phyloP scores from a whole-genome alignment of 1,139 yeast species.

The Taphrina wiesneri region DNA sequence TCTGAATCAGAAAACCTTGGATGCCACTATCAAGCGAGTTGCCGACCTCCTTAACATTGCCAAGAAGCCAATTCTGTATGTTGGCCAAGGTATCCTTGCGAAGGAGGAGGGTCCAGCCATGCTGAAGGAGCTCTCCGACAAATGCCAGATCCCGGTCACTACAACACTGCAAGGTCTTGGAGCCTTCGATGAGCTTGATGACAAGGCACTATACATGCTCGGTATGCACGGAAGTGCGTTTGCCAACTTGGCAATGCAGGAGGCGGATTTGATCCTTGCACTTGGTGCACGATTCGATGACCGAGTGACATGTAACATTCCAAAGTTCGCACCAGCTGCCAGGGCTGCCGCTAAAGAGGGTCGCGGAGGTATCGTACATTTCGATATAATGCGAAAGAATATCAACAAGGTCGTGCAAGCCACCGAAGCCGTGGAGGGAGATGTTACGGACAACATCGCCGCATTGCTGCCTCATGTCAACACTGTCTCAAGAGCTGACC shows the following conservation, averaged over 20 bases:
- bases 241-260: constrained; percentile 91
- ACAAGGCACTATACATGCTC: constrained; percentile 87
- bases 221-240: constrained; percentile 99
- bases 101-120: constrained; percentile 76
- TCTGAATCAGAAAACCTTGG: constrained; percentile 61
- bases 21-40: constrained; percentile 71
- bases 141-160: constrained; percentile 91
- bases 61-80: constrained; percentile 83
- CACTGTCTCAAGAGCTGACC: constrained; percentile 45
- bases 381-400: constrained; percentile 93
- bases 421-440: constrained; percentile 96
- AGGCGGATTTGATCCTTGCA: constrained; percentile 89
- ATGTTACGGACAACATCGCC: constrained; percentile 75
- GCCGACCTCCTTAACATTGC: constrained; percentile 78
- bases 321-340: constrained; percentile 92
- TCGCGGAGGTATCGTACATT: constrained; percentile 94
- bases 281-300: constrained; percentile 97
- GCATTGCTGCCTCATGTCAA: constrained; percentile 62
- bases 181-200: constrained; percentile 87
- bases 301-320: constrained; percentile 86
- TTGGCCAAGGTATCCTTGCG: constrained; percentile 86
- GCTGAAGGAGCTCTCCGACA: constrained; percentile 81
- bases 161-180: constrained; percentile 94
- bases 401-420: constrained; percentile 97
- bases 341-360: constrained; percentile 81